phyloP scores from a whole-genome alignment of 2,329 filamentous ascomycete species.

The Pseudocercospora cruenta region DNA sequence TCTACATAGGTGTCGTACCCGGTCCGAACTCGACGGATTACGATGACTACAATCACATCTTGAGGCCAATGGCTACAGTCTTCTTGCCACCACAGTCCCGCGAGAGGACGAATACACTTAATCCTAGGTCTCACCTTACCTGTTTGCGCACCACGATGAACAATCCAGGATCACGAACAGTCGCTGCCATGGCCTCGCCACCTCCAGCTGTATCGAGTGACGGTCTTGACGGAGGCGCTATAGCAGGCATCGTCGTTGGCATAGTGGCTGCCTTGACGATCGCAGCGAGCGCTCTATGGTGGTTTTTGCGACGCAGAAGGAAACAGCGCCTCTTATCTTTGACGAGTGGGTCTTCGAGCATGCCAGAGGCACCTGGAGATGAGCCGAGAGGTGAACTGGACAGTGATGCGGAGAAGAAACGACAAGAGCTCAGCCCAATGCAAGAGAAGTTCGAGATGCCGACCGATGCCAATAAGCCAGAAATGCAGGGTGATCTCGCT shows the following conservation, averaged over 20 bases:
- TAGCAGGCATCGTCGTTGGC: neutral
- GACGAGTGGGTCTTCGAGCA: neutral
- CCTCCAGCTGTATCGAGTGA: neutral
- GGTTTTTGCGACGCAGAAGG: neutral
- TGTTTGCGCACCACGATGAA: neutral
- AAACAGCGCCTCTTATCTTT: neutral
- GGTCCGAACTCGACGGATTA: neutral
- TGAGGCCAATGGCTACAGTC: neutral
- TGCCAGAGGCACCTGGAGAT: neutral
- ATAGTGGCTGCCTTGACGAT: neutral
- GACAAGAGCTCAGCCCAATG: neutral
- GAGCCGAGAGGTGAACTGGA: neutral
- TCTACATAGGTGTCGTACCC: neutral
- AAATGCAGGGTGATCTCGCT: neutral
- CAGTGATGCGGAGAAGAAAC: neutral
- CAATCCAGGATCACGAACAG: neutral
- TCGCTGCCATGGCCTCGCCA: neutral
- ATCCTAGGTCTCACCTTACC: neutral
- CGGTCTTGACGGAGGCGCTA: neutral
- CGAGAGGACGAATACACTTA: neutral
- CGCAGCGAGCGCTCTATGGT: neutral
- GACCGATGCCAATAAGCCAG: neutral
- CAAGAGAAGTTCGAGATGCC: neutral
- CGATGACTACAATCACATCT: neutral
- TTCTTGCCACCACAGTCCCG: neutral